Percentiles rank a stretch among this genome's conserved stretches.
phyloP scores from a whole-genome alignment of 2,329 filamentous ascomycete genomes.

The Phoma sp. region DNA sequence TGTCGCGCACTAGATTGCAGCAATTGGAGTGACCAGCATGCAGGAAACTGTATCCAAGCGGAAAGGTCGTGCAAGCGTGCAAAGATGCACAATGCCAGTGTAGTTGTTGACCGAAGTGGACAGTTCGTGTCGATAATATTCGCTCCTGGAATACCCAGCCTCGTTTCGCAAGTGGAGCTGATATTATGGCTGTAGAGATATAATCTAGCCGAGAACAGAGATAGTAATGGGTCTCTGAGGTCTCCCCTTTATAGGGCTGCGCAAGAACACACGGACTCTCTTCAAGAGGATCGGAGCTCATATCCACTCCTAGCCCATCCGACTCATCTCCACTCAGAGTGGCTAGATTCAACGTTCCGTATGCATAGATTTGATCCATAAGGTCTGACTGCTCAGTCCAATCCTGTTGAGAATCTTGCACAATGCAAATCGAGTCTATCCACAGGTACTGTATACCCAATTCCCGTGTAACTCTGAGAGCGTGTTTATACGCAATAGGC shows the following conservation, averaged over 20 bases:
- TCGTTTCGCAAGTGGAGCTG: neutral
- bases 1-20: too few relatives aligned
- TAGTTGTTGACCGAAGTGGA: neutral
- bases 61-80: neutral
- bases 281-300: too few relatives aligned
- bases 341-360: neutral
- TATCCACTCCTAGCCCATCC: too few relatives aligned
- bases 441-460: neutral
- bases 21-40: too few relatives aligned
- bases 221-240: neutral
- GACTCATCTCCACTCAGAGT: neutral
- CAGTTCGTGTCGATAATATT: neutral
- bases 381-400: neutral
- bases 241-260: too few relatives aligned
- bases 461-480: neutral
- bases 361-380: neutral
- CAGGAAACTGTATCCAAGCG: neutral
- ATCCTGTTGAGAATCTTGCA: neutral
- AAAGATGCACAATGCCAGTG: neutral
- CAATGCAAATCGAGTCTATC: neutral
- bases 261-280: too few relatives aligned
- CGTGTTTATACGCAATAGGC: neutral
- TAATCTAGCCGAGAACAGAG: neutral
- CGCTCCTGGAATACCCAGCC: neutral
- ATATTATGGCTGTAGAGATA: neutral